Evolutionary conservation across 495 filamentous ascomycete species (phyloP).

Genomic region (Xylaria telfairii): DNA sequence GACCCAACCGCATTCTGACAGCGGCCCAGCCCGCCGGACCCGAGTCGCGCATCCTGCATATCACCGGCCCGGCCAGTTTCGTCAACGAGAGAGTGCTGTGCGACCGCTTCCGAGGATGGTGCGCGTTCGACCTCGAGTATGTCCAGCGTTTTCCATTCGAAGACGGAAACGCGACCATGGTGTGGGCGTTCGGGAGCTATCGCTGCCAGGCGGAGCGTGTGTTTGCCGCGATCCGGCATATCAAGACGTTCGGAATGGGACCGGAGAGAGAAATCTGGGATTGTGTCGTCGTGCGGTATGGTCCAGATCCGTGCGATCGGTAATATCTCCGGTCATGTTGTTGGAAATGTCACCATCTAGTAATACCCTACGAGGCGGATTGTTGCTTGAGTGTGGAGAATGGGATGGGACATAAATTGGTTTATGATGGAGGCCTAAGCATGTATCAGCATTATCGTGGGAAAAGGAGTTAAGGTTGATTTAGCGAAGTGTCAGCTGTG

Average conservation of each 20-base stretch:
- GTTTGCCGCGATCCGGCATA: neutral
- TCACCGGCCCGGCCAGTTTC: conserved; percentile 34
- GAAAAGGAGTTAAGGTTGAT: neutral
- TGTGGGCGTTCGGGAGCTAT: conserved; percentile 50
- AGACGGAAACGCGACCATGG: neutral
- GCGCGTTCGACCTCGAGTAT: conserved; percentile 46
- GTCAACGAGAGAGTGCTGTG: conserved; percentile 43
- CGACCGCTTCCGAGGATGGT: conserved; percentile 45
- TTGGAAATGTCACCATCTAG: neutral
- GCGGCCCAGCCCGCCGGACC: conserved; percentile 16
- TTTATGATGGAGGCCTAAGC: neutral
- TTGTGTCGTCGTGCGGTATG: neutral
- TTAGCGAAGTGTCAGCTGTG: neutral
- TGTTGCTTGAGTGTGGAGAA: neutral
- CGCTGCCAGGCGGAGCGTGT: conserved; percentile 47
- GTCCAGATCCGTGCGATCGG: conserved; percentile 6
- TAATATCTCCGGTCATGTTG: neutral
- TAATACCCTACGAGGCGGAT: neutral
- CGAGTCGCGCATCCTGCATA: conserved; percentile 43
- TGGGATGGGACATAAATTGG: neutral
- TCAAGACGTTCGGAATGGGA: neutral
- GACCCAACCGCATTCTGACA: conserved; percentile 32
- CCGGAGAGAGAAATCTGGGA: neutral
- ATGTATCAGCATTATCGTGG: neutral
- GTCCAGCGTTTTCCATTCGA: conserved; percentile 41